Percentiles rank a stretch among this genome's conserved stretches.
These are phyloP conservation scores for Chiua virens DNA, from an alignment of 768 basidiomycete genomes.

Conservation along the genomic window DNA sequence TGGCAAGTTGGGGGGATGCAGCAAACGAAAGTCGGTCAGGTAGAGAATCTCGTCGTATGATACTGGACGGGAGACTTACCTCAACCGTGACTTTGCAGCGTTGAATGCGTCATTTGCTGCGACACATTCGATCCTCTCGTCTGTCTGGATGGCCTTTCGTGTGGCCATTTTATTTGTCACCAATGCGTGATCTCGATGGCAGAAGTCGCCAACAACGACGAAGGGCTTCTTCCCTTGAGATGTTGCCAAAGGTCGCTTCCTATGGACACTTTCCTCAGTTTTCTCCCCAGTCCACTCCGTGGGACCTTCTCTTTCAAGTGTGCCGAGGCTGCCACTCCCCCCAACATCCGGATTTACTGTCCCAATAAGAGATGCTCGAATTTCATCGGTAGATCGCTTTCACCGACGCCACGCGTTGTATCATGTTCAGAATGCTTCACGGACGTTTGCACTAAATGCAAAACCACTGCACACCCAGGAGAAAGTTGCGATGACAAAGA, in stretches of 20 bases:
- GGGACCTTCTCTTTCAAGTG: constrained; percentile 41
- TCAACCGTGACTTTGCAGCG: constrained; percentile 4
- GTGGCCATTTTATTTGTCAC: constrained; percentile 49
- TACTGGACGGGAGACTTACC: no score
- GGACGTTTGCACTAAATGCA: constrained; percentile 50
- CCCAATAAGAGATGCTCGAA: constrained; percentile 45
- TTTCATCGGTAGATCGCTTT: constrained; percentile 47
- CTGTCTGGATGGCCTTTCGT: constrained; percentile 37
- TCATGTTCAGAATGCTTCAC: constrained; percentile 42
- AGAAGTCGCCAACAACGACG: constrained; percentile 43
- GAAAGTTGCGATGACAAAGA: constrained; percentile 44
- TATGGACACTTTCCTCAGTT: constrained; percentile 24
- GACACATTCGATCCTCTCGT: constrained; percentile 26
- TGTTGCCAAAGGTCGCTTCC: constrained; percentile 48
- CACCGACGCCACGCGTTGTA: constrained; percentile 20
- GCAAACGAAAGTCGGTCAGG: not conserved
- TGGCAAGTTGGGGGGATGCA: no score
- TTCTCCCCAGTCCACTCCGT: constrained; percentile 32
- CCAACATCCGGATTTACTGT: constrained; percentile 49
- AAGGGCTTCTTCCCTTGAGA: constrained; percentile 49
- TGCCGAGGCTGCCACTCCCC: constrained; percentile 45
- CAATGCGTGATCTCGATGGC: constrained; percentile 45
- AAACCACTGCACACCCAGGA: constrained; percentile 40
- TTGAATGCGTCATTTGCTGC: constrained; percentile 41
- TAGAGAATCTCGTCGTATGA: not conserved